These are phyloP conservation scores for Suillus cothurnatus DNA, from an alignment of 768 basidiomycete genomes.

Conservation along the genomic window DNA sequence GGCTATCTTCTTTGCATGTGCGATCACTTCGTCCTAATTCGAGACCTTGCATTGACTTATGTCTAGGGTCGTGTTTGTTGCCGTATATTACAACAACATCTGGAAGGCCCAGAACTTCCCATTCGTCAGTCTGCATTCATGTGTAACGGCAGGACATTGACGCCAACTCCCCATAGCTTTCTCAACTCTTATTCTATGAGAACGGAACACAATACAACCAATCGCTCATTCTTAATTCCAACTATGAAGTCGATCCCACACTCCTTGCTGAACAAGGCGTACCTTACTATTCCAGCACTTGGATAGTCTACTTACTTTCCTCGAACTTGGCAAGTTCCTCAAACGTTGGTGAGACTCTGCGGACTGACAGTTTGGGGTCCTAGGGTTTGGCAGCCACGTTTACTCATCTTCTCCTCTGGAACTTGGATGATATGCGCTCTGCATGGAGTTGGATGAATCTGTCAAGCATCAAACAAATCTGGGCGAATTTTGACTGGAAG, in stretches of 20 bases:
- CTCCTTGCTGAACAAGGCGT: constrained; percentile 44
- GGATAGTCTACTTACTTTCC: constrained; percentile 45
- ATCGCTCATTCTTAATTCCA: constrained; percentile 42
- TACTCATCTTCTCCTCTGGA: constrained; percentile 51
- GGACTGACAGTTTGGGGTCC: background rate
- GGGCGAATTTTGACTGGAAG: constrained; percentile 40
- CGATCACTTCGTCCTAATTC: constrained; percentile 9
- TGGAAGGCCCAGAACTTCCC: constrained; percentile 61
- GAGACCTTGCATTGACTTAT: constrained; percentile 2
- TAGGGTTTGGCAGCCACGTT: constrained; percentile 49
- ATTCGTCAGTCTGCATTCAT: constrained; percentile 36
- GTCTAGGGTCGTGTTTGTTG: constrained; percentile 24
- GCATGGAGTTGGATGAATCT: constrained; percentile 46
- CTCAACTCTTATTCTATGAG: constrained; percentile 46
- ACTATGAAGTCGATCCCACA: constrained; percentile 44
- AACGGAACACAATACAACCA: constrained; percentile 53
- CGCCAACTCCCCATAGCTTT: constrained; percentile 23
- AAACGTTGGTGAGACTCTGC: background rate
- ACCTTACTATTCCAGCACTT: constrained; percentile 43
- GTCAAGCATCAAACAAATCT: constrained; percentile 34
- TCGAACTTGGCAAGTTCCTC: constrained; percentile 37
- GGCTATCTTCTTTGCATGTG: constrained; percentile 55
- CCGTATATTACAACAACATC: constrained; percentile 41
- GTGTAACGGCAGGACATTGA: background rate
- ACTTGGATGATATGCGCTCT: constrained; percentile 40